Evolutionary conservation across 371 early-diverging fungal species (phyloP).

Genomic region (Globomyces sp.): DNA sequence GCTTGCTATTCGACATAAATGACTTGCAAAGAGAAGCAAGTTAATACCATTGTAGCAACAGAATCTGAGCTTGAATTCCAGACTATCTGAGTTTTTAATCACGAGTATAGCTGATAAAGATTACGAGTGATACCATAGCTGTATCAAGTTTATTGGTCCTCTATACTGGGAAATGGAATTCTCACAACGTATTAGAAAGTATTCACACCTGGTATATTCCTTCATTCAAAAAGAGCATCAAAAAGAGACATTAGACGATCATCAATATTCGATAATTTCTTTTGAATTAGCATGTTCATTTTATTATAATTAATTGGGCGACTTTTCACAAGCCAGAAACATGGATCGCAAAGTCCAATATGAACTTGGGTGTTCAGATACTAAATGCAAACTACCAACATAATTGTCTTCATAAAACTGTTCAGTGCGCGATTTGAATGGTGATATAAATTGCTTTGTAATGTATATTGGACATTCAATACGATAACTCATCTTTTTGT

Average conservation of each 20-base stretch:
- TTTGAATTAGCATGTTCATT: not conserved
- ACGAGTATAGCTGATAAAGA: too few species aligned
- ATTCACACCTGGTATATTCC: too few species aligned
- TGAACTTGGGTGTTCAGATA: constrained; percentile 3
- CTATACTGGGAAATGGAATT: too few species aligned
- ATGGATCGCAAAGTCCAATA: constrained; percentile 16
- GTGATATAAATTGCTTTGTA: not conserved
- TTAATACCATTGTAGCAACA: too few species aligned
- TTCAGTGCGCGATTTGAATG: not conserved
- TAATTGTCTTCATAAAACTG: not conserved
- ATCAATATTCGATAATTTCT: not conserved
- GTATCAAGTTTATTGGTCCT: too few species aligned
- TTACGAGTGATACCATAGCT: too few species aligned
- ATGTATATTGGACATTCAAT: constrained; percentile 7
- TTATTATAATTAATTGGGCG: not conserved
- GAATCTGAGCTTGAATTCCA: too few species aligned
- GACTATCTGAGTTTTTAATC: too few species aligned
- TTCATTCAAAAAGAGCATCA: not conserved
- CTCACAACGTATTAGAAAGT: too few species aligned
- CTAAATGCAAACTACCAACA: not conserved
- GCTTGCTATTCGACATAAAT: too few species aligned
- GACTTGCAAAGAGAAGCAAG: too few species aligned
- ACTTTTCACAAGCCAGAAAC: constrained; percentile 12
- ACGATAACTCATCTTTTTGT: not conserved
- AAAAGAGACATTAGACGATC: not conserved